Evolutionary conservation across 306 rosid genomes (phyloP), one percentile per base, ranked within the genome.

Genomic region (Purshia tridentata): DNA sequence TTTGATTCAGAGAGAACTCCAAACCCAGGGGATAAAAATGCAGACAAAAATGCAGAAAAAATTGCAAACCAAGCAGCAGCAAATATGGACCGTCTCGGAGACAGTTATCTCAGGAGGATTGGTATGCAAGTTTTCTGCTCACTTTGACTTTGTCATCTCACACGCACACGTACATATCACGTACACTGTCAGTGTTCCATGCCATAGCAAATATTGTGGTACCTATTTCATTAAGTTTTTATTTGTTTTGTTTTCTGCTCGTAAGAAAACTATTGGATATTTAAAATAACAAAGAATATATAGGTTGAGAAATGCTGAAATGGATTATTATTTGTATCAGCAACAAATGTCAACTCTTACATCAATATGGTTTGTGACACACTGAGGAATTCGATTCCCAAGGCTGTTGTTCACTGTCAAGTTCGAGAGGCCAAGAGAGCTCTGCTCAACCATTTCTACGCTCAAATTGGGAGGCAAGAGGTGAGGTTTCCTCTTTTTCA

Each of bases 401-500:
- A 95, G 89, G 98, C 99, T 23, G 98, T 95, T 66, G 99, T 95
- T 66, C 82, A 90, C 82, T 95, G 99, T 81, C 99, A 95, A 95
- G 98, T 95, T 74, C 90, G 99, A 81, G 99, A 95, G 88, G 99
- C 99, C 39, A 95, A 88, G 86, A 90, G 96, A 82, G 90, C 97
- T 41, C 81, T 95, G 73, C 89, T 95, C 29, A 91, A 86, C 90
- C 76, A 73, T 70, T 95, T 90, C 15, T 95, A 95, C 56, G 76
- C 89, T 77, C 96, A 85, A 69, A 85, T 95, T 70, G 99, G 99
- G 62, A 88, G 81, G 76, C 89, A 82, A 80, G 98, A 95, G 99
- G 99, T 95, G 86, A 60, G 72, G 8, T 70, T 75, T 78, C 40
- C 54, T 10, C 72, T 77, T 77, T 77, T 67, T 48, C 46, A 50